Conservation (phyloP, 1,139 yeast species). For the Sugiyamaella castrensis region DNA sequence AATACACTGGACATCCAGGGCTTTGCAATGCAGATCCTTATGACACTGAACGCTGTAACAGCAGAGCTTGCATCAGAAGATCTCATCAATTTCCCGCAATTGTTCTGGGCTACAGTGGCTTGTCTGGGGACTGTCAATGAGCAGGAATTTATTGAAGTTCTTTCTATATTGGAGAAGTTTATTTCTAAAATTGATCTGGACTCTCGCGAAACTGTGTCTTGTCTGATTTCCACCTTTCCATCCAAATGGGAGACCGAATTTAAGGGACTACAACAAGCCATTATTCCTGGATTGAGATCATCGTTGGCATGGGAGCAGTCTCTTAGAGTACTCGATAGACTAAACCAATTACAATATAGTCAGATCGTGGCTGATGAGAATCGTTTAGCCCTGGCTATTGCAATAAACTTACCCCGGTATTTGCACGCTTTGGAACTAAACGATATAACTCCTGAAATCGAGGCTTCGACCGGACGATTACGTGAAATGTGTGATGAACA, state of each 20-base stretch:
- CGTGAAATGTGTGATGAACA: conserved; percentile 59
- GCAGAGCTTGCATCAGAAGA: conserved; percentile 79
- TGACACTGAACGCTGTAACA: conserved; percentile 90
- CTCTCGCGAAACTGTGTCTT: conserved; percentile 79
- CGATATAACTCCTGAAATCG: conserved; percentile 40
- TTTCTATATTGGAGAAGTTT: conserved; percentile 77
- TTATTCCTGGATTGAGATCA: conserved; percentile 80
- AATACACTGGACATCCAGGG: conserved; percentile 89
- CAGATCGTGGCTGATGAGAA: conserved; percentile 73
- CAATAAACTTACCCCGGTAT: conserved; percentile 81
- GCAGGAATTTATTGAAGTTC: conserved; percentile 84
- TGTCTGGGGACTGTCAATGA: conserved; percentile 88
- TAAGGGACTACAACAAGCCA: conserved; percentile 78
- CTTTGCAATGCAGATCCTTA: conserved; percentile 92
- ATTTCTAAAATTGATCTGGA: conserved; percentile 84
- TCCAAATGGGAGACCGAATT: conserved; percentile 94
- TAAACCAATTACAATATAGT: conserved; percentile 66
- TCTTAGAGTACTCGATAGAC: conserved; percentile 65
- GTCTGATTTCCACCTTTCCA: conserved; percentile 83
- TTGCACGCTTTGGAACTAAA: conserved; percentile 70
- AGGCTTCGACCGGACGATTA: conserved; percentile 37
- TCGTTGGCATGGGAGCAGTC: conserved; percentile 78
- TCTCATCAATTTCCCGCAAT: conserved; percentile 82
- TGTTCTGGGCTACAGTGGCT: conserved; percentile 96
- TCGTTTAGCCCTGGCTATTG: conserved; percentile 64